phyloP scores from a whole-genome alignment of 192 early-diverging fungal genomes.

The Anaeromyces robustus region DNA sequence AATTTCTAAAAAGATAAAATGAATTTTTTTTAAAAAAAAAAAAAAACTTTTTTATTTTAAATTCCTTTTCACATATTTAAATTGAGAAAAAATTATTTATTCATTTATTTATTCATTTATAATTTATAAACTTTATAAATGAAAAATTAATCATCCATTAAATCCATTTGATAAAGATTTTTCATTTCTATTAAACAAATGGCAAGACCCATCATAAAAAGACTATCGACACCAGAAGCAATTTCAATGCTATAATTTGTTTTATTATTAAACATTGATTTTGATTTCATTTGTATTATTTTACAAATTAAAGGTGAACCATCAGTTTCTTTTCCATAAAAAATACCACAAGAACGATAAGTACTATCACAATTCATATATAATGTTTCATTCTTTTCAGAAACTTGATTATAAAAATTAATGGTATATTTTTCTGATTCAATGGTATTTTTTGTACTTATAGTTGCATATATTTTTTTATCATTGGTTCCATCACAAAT shows the following conservation, averaged over 20 bases:
- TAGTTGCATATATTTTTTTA: not conserved
- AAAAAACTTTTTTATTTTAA: too few species aligned
- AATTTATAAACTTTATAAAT: too few species aligned
- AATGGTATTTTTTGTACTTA: not conserved
- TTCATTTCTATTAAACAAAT: not conserved
- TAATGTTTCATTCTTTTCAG: not conserved
- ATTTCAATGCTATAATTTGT: not conserved
- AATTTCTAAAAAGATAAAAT: too few species aligned
- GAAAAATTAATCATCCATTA: not conserved
- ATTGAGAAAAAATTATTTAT: too few species aligned
- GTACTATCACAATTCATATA: not conserved
- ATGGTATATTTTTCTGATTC: not conserved
- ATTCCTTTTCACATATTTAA: too few species aligned
- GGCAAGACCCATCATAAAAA: not conserved
- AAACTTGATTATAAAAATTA: not conserved
- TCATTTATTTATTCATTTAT: too few species aligned
- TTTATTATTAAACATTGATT: not conserved
- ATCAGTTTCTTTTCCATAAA: not conserved
- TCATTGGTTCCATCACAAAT: not conserved
- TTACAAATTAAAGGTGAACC: not conserved
- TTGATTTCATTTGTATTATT: not conserved
- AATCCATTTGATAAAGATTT: not conserved
- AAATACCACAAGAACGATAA: not conserved
- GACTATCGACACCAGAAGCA: not conserved
- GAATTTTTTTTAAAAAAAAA: too few species aligned